phyloP scores from a whole-genome alignment of 352 stramenopile species.

The Phytophthora idaei region DNA sequence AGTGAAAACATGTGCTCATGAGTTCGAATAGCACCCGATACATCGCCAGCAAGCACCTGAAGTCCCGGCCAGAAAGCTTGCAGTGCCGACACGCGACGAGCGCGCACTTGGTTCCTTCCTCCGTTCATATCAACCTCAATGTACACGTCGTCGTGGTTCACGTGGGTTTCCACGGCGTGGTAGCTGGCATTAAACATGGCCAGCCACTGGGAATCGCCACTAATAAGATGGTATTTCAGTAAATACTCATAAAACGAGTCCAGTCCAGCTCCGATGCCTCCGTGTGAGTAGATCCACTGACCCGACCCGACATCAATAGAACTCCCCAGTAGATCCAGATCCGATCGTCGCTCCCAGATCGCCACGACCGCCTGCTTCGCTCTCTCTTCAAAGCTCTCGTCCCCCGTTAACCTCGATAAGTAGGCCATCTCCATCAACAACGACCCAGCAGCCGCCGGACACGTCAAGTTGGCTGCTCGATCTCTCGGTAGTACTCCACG shows the following conservation, averaged over 20 bases:
- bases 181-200: constrained; percentile 92
- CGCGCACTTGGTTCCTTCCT: constrained; percentile 60
- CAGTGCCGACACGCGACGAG: constrained; percentile 81
- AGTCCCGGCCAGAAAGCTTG: constrained; percentile 98
- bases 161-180: constrained; percentile 70
- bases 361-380: constrained; percentile 66
- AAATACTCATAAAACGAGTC: constrained; percentile 99
- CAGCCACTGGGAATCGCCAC: constrained; percentile 91
- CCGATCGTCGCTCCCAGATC: constrained; percentile 79
- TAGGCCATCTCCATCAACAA: constrained; percentile 97
- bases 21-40: constrained; percentile 87
- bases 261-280: constrained; percentile 91
- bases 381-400: constrained; percentile 64
- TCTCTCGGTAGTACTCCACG: constrained; percentile 47
- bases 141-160: constrained; percentile 79
- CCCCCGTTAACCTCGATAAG: constrained; percentile 84
- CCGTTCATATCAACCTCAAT: constrained; percentile 90
- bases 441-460: constrained; percentile 94
- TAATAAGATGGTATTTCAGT: constrained; percentile 97
- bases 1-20: constrained; percentile 95
- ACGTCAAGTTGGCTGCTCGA: constrained; percentile 75
- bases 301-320: constrained; percentile 93
- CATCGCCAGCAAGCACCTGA: constrained; percentile 94
- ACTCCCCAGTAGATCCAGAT: constrained; percentile 94
- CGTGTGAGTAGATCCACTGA: constrained; percentile 75